phyloP scores from a whole-genome alignment of 495 filamentous ascomycete genomes.

The Friedmanniomyces endolithicus region DNA sequence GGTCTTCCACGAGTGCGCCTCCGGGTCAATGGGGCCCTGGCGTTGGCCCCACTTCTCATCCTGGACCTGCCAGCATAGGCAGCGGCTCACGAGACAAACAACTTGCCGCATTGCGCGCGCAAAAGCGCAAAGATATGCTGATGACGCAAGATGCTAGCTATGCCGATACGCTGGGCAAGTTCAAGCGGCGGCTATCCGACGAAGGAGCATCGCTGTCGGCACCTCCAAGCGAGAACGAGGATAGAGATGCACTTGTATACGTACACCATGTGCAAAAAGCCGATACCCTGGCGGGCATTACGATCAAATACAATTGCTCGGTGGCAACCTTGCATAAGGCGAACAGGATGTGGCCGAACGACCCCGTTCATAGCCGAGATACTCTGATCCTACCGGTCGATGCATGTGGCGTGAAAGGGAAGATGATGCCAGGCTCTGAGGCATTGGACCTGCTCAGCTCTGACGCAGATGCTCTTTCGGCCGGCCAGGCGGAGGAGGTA shows the following conservation, averaged over 20 bases:
- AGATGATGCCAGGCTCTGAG: slow-evolving; percentile 31
- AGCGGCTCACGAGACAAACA: slow-evolving; percentile 45
- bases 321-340: slow-evolving; percentile 68
- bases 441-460: slow-evolving; percentile 16
- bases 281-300: slow-evolving; percentile 82
- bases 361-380: slow-evolving; percentile 72
- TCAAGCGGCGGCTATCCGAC: slow-evolving; percentile 50
- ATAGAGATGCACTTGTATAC: slow-evolving; percentile 69
- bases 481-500: slow-evolving; percentile 15
- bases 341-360: slow-evolving; percentile 89
- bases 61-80: slow-evolving; percentile 33
- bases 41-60: slow-evolving; percentile 23
- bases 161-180: slow-evolving; percentile 35
- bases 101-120: slow-evolving; percentile 45
- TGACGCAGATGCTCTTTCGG: slow-evolving; percentile 7
- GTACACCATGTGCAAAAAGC: slow-evolving; percentile 69
- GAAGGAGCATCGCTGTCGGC: slow-evolving; percentile 34
- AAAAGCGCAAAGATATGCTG: slow-evolving; percentile 50
- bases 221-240: slow-evolving; percentile 35
- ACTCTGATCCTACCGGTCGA: slow-evolving; percentile 79
- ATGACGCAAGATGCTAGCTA: slow-evolving; percentile 39
- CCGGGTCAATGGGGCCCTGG: slow-evolving; percentile 46
- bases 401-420: slow-evolving; percentile 73
- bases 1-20: slow-evolving; percentile 28
- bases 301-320: slow-evolving; percentile 77